phyloP scores from a whole-genome alignment of 2,329 filamentous ascomycete genomes.

The Microdochium bolleyi region DNA sequence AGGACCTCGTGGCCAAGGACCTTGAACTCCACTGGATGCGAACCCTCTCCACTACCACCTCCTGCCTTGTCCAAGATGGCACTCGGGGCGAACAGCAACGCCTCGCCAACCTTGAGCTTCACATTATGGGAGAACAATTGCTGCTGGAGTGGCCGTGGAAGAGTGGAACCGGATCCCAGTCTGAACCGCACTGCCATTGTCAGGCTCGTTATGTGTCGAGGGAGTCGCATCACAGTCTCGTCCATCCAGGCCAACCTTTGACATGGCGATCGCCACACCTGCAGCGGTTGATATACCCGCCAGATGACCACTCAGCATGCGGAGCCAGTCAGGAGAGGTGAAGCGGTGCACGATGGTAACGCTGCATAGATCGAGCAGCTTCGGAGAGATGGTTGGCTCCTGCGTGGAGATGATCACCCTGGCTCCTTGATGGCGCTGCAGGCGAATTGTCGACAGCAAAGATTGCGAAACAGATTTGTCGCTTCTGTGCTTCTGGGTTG shows the following conservation, averaged over 20 bases:
- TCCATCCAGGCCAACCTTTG: constrained; percentile 11
- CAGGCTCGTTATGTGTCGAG: constrained; percentile 6
- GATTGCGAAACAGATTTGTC: too few species aligned
- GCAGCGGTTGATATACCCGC: constrained; percentile 28
- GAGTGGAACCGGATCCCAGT: constrained; percentile 6
- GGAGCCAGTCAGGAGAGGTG: constrained; percentile 56
- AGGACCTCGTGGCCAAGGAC: constrained; percentile 22
- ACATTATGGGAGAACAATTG: constrained; percentile 36
- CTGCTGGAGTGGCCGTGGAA: constrained; percentile 3
- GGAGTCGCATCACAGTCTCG: not conserved
- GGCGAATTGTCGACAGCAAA: constrained; percentile 55
- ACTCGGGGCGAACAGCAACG: constrained; percentile 37
- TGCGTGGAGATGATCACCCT: constrained; percentile 69
- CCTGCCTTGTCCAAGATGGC: constrained; percentile 24
- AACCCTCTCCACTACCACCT: constrained; percentile 1
- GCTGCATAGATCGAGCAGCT: constrained; percentile 63
- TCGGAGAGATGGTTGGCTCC: constrained; percentile 63
- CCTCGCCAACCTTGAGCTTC: constrained; percentile 35
- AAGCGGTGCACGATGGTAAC: constrained; percentile 67
- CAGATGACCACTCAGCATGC: constrained; percentile 33
- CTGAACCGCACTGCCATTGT: constrained; percentile 14
- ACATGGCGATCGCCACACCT: not conserved
- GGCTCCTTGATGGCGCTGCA: constrained; percentile 61
- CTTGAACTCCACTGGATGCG: constrained; percentile 2
- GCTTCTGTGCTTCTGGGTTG: not conserved